Evolutionary conservation across 164 flowering plant species (phyloP).

Genomic region (Umbilicus rupestris): DNA sequence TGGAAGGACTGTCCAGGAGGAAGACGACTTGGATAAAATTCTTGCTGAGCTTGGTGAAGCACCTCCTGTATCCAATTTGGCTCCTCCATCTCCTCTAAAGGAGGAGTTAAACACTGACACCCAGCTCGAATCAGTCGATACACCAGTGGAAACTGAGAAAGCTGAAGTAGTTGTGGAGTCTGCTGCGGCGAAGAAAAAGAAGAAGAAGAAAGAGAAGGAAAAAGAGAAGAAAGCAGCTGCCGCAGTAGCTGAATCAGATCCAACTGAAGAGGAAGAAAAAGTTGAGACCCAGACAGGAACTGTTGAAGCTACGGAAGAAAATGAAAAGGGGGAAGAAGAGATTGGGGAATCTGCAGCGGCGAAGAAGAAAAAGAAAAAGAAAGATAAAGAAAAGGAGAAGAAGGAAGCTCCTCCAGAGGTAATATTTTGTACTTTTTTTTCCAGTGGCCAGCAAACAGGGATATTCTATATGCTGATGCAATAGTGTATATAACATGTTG

Average conservation of each 20-base stretch:
- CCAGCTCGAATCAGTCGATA: conserved; percentile 30
- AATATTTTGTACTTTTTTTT: conserved; percentile 4
- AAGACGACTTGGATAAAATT: conserved; percentile 85
- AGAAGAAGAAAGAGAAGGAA: conserved; percentile 75
- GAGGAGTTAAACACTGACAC: conserved; percentile 33
- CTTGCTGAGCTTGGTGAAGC: conserved; percentile 88
- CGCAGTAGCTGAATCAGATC: conserved; percentile 19
- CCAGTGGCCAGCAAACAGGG: background rate
- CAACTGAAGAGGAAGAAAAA: conserved; percentile 58
- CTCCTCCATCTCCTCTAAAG: conserved; percentile 20
- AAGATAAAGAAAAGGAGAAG: conserved; percentile 4
- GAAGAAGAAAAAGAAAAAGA: conserved; percentile 4
- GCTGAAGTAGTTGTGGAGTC: conserved; percentile 56
- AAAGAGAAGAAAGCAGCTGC: conserved; percentile 41
- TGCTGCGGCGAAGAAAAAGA: conserved; percentile 87
- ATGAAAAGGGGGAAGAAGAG: conserved; percentile 38
- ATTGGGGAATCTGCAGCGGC: conserved; percentile 39
- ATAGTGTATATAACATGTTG: background rate
- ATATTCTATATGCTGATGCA: background rate
- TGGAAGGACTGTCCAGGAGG: conserved; percentile 87
- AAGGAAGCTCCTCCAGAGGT: conserved; percentile 13
- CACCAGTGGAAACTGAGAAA: conserved; percentile 18
- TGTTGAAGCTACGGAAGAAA: conserved; percentile 15
- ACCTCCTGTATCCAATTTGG: conserved; percentile 26
- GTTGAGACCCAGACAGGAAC: conserved; percentile 38